Conservation (phyloP, 192 early-diverging fungal species). For the Linnemannia exigua region DNA sequence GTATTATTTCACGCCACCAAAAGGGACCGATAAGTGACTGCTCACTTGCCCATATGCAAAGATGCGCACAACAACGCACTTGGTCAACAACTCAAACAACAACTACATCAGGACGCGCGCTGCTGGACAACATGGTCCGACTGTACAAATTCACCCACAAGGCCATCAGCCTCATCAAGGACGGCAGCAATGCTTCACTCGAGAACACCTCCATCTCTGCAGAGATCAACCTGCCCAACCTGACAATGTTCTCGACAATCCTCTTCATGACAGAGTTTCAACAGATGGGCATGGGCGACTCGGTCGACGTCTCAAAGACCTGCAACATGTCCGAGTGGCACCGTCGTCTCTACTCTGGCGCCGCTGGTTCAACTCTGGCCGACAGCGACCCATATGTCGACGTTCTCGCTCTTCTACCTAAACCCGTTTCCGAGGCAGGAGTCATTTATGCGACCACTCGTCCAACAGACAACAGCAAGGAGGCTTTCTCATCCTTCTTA, state of each 20-base stretch:
- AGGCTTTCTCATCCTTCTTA: constrained; percentile 39
- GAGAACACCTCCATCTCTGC: background rate
- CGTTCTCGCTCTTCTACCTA: constrained; percentile 23
- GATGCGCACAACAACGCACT: background rate
- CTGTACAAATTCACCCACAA: constrained; percentile 51
- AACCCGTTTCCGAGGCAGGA: constrained; percentile 27
- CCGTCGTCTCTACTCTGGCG: constrained; percentile 38
- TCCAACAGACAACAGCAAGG: background rate
- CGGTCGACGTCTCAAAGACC: constrained; percentile 45
- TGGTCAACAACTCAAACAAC: background rate
- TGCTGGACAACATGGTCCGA: constrained; percentile 18
- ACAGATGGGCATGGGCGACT: constrained; percentile 37
- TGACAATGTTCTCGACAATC: constrained; percentile 52
- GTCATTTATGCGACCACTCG: constrained; percentile 36
- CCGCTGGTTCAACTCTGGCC: background rate
- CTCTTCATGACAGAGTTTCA: constrained; percentile 45
- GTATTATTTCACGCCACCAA: background rate
- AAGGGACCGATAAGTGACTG: background rate
- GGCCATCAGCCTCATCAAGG: constrained; percentile 10
- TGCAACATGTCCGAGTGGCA: constrained; percentile 57
- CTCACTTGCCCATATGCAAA: background rate
- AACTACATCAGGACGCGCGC: background rate
- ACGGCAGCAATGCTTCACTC: background rate
- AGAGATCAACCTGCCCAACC: constrained; percentile 32
- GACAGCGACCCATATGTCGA: constrained; percentile 26